Evolutionary conservation across 2,329 filamentous ascomycete species (phyloP).

Genomic region (Aspergillus felis): DNA sequence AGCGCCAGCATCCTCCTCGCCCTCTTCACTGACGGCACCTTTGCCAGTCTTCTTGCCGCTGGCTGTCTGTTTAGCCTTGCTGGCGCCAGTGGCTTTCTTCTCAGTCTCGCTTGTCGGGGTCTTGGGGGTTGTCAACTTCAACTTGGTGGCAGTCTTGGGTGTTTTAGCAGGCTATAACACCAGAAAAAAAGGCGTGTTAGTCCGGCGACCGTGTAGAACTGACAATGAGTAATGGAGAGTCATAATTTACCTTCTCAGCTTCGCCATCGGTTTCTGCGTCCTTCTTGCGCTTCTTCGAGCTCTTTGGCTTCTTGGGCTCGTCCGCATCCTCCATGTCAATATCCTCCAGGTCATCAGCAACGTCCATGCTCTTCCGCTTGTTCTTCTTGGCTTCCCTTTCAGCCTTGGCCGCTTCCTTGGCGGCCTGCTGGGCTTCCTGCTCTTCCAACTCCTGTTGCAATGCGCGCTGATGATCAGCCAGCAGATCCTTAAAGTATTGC

Average conservation of each 20-base stretch:
- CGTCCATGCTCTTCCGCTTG: conserved; percentile 49
- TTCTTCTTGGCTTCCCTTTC: conserved; percentile 48
- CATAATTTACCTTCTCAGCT: conserved; percentile 57
- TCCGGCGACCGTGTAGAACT: not conserved
- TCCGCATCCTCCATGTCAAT: conserved; percentile 52
- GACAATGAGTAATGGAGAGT: not conserved
- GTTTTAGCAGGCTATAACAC: conserved; percentile 56
- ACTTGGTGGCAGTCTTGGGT: conserved; percentile 58
- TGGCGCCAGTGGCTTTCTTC: conserved; percentile 47
- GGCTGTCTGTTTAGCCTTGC: conserved; percentile 54
- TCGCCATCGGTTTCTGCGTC: conserved; percentile 63
- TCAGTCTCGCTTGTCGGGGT: conserved; percentile 47
- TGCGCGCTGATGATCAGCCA: conserved; percentile 57
- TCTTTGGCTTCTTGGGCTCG: conserved; percentile 51
- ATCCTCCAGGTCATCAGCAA: conserved; percentile 50
- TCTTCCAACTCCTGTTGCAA: conserved; percentile 57
- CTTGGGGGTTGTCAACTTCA: conserved; percentile 56
- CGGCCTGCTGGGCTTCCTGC: conserved; percentile 61
- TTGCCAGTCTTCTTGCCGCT: conserved; percentile 58
- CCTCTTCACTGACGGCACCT: conserved; percentile 52
- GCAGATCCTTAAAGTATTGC: conserved; percentile 76
- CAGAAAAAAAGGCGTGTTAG: conserved; percentile 5
- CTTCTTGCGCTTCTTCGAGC: conserved; percentile 78
- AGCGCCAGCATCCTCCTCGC: conserved; percentile 57
- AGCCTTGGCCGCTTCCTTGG: conserved; percentile 52